A percentile compares a stretch with the other conserved stretches of the same genome.
Evolutionary conservation across 106 monocot species (phyloP).

Genomic region (Acanthochlamys bracteata): DNA sequence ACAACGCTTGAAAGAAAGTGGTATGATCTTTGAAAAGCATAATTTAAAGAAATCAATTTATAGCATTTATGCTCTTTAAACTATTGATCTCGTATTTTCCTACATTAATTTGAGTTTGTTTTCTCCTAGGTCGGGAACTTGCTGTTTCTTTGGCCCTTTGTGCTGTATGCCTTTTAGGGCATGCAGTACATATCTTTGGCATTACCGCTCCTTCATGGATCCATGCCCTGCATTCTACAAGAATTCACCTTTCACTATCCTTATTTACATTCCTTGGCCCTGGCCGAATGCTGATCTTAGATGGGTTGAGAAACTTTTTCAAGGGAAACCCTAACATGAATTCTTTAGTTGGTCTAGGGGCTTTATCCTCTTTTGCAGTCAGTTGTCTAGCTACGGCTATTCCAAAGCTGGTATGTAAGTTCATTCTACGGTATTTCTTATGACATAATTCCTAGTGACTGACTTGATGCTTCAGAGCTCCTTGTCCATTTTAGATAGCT

Average conservation of each 20-base stretch:
- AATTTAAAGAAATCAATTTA: background rate
- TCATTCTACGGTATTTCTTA: too few species aligned
- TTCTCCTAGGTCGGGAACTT: slow-evolving; percentile 79
- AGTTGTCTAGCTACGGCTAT: slow-evolving; percentile 73
- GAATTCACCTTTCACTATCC: slow-evolving; percentile 84
- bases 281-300: slow-evolving; percentile 81
- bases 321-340: slow-evolving; percentile 98
- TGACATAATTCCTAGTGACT: too few species aligned
- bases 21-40: slow-evolving; percentile 33
- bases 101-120: too few species aligned
- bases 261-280: slow-evolving; percentile 82
- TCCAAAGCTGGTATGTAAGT: slow-evolving; percentile 66
- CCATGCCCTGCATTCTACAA: slow-evolving; percentile 71
- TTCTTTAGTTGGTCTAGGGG: slow-evolving; percentile 95
- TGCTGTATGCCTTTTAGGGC: slow-evolving; percentile 90
- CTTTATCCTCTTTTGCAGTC: slow-evolving; percentile 92
- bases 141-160: slow-evolving; percentile 97
- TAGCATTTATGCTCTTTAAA: slow-evolving; percentile 1
- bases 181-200: slow-evolving; percentile 69
- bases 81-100: too few species aligned
- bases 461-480: too few species aligned
- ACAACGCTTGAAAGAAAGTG: slow-evolving; percentile 71
- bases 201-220: slow-evolving; percentile 58
- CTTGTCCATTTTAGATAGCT: too few species aligned
- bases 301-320: slow-evolving; percentile 67